These are phyloP conservation scores for Aspergillus pseudoterreus DNA, from an alignment of 2,329 filamentous ascomycete genomes.

Conservation along the genomic window DNA sequence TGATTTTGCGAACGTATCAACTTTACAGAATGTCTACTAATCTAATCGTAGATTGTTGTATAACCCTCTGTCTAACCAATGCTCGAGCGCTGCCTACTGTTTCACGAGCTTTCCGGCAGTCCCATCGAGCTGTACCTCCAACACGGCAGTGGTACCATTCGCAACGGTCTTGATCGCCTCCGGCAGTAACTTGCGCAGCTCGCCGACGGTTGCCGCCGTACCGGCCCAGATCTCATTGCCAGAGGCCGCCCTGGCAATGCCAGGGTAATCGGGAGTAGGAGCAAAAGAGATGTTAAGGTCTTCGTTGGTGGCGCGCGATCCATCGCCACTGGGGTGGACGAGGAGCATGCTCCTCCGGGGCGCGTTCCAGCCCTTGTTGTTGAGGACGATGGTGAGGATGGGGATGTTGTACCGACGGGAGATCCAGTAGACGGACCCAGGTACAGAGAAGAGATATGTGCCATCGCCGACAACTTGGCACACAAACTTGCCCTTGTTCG, in stretches of 20 bases:
- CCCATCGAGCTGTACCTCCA: slow-evolving; percentile 59
- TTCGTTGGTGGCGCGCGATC: slow-evolving; percentile 58
- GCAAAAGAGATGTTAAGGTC: slow-evolving; percentile 65
- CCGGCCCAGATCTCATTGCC: slow-evolving; percentile 62
- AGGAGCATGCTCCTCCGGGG: slow-evolving; percentile 59
- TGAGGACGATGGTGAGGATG: slow-evolving; percentile 63
- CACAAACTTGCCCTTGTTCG: slow-evolving; percentile 55
- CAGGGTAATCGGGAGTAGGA: slow-evolving; percentile 63
- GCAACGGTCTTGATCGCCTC: slow-evolving; percentile 59
- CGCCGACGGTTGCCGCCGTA: slow-evolving; percentile 53
- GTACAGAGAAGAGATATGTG: slow-evolving; percentile 63
- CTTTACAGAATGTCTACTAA: too few species aligned
- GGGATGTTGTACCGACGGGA: slow-evolving; percentile 63
- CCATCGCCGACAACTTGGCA: slow-evolving; percentile 66
- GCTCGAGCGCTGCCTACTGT: slow-evolving; percentile 1
- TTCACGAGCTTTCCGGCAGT: slow-evolving; percentile 51
- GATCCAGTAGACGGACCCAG: slow-evolving; percentile 67
- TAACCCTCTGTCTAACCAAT: too few species aligned
- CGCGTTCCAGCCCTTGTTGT: slow-evolving; percentile 70
- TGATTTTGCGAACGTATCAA: too few species aligned
- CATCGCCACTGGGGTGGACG: slow-evolving; percentile 63
- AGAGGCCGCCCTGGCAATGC: slow-evolving; percentile 63
- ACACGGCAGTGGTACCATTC: slow-evolving; percentile 55
- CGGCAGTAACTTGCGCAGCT: slow-evolving; percentile 52
- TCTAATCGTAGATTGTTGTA: too few species aligned